phyloP scores from a whole-genome alignment of 148 eudicot genomes.

The Cornus suecica region DNA sequence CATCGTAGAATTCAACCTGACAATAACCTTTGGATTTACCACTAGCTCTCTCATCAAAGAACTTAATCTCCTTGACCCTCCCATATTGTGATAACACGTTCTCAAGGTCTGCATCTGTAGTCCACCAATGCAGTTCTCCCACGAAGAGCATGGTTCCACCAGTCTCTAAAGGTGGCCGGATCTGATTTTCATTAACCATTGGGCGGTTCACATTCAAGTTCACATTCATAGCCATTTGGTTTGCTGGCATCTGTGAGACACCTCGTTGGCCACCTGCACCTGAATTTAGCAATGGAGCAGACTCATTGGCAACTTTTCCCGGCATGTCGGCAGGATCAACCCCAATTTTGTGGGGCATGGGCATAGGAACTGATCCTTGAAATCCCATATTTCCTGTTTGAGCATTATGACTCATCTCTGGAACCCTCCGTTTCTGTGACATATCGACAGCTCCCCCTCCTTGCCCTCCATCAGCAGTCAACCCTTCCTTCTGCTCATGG shows the following conservation, averaged over 20 bases:
- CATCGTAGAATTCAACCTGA: constrained; percentile 85
- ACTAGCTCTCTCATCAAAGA: constrained; percentile 95
- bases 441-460: constrained; percentile 31
- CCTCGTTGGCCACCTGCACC: constrained; percentile 31
- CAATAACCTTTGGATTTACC: constrained; percentile 98
- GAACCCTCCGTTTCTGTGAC: constrained; percentile 33
- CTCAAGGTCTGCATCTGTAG: constrained; percentile 92
- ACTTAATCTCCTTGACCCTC: constrained; percentile 80
- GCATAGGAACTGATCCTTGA: constrained; percentile 43
- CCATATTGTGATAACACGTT: constrained; percentile 74
- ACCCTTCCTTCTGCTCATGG: constrained; percentile 40
- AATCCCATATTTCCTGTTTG: constrained; percentile 40
- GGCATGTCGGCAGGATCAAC: constrained; percentile 21
- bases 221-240: constrained; percentile 35
- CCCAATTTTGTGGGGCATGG: constrained; percentile 35
- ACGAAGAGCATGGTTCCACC: constrained; percentile 87
- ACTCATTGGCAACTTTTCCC: constrained; percentile 28
- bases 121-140: constrained; percentile 99
- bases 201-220: constrained; percentile 46
- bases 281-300: constrained; percentile 27
- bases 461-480: constrained; percentile 29
- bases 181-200: constrained; percentile 38
- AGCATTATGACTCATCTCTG: constrained; percentile 36
- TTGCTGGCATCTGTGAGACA: constrained; percentile 38
- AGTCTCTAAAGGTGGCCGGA: constrained; percentile 57